Evolutionary conservation across 2,329 filamentous ascomycete genomes (phyloP).

Genomic region (Aspergillus floridensis): DNA sequence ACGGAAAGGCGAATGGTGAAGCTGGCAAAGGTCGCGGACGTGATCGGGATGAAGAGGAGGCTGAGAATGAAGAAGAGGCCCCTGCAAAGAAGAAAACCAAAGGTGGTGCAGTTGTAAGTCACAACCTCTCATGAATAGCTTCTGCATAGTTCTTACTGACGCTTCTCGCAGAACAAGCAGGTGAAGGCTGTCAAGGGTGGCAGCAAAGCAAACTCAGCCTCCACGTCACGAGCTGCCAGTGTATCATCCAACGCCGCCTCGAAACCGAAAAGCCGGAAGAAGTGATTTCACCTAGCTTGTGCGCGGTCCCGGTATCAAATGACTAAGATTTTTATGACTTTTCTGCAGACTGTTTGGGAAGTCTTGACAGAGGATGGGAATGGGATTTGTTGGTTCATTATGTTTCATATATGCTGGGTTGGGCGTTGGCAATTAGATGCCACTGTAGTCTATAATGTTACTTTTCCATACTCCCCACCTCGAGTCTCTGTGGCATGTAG

Average conservation of each 20-base stretch:
- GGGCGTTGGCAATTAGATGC: constrained; percentile 24
- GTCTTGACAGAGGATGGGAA: constrained; percentile 4
- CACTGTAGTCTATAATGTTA: constrained; percentile 7
- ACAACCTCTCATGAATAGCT: background rate
- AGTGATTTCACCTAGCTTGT: constrained; percentile 30
- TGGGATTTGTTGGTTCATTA: constrained; percentile 13
- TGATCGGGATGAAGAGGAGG: constrained; percentile 73
- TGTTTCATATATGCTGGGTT: constrained; percentile 16
- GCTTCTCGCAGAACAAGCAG: constrained; percentile 73
- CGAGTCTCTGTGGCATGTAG: constrained; percentile 4
- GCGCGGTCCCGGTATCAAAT: background rate
- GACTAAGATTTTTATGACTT: constrained; percentile 12
- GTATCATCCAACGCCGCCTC: constrained; percentile 68
- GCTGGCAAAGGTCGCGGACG: constrained; percentile 61
- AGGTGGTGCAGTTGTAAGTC: constrained; percentile 77
- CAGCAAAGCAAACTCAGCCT: constrained; percentile 72
- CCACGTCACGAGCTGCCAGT: constrained; percentile 82
- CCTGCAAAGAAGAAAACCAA: constrained; percentile 96
- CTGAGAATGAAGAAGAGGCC: constrained; percentile 75
- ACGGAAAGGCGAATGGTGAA: constrained; percentile 58
- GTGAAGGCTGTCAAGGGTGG: constrained; percentile 79
- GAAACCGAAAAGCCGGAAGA: constrained; percentile 52
- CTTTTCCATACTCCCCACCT: constrained; percentile 3
- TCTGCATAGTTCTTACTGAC: constrained; percentile 6
- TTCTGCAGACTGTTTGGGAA: constrained; percentile 15